Percentiles rank a stretch among this genome's conserved stretches.
These are phyloP conservation scores for Aspergillus sparsus DNA, from an alignment of 495 filamentous ascomycete genomes.

Conservation along the genomic window DNA sequence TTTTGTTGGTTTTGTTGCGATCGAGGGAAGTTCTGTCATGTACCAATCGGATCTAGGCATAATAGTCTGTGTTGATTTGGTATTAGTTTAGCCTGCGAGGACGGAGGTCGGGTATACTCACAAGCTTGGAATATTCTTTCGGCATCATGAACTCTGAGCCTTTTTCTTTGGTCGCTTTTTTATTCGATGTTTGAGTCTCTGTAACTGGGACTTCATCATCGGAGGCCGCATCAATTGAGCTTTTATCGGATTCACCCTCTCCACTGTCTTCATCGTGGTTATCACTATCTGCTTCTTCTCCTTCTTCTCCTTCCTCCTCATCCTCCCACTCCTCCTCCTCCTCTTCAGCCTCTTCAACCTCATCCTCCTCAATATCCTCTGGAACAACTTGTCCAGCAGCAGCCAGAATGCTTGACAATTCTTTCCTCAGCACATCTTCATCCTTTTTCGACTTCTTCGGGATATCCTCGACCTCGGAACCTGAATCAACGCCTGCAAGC, in stretches of 20 bases:
- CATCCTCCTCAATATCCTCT: constrained; percentile 45
- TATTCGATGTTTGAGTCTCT: constrained; percentile 19
- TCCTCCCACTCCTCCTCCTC: constrained; percentile 30
- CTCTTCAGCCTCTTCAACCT: constrained; percentile 47
- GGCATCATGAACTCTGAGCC: constrained; percentile 29
- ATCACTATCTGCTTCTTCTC: constrained; percentile 35
- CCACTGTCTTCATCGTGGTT: constrained; percentile 16
- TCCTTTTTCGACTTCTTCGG: constrained; percentile 31
- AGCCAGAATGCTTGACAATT: constrained; percentile 45
- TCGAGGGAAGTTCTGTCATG: constrained; percentile 58
- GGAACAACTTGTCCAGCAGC: constrained; percentile 47
- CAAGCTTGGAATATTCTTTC: constrained; percentile 48
- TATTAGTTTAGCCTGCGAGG: constrained; percentile 24
- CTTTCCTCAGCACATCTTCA: constrained; percentile 44
- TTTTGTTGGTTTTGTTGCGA: constrained; percentile 51
- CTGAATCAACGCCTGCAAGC: constrained; percentile 61
- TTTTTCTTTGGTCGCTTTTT: constrained; percentile 24
- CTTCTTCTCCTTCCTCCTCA: constrained; percentile 43
- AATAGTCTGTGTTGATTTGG: constrained; percentile 56
- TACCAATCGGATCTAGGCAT: constrained; percentile 87
- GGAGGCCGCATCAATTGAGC: constrained; percentile 25
- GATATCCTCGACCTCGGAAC: constrained; percentile 55
- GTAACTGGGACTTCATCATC: constrained; percentile 28
- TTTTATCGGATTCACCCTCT: constrained; percentile 40
- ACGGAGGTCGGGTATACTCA: constrained; percentile 25